Evolutionary conservation across 1,139 yeast species (phyloP), one percentile per base, ranked within the genome.

Genomic region (Pichia norvegensis): DNA sequence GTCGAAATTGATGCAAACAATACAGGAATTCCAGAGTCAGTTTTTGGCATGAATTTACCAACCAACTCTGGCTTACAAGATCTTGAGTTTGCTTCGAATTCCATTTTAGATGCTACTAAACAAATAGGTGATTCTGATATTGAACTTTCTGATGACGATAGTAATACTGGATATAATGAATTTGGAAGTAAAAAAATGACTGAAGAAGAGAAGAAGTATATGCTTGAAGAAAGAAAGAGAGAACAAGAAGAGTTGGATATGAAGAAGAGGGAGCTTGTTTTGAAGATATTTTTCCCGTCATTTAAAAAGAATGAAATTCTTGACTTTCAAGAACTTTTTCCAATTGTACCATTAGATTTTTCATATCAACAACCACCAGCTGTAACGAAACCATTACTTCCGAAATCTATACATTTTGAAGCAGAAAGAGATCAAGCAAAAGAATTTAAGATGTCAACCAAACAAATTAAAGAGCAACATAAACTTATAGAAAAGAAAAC

Each of bases 321-420:
- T 57, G 77, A 79, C 55, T 79, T 83, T 73, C 86, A 83, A 60
- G 63, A 76, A 7, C 67, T 85, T 42, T 84, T 83, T 57, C 78
- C 83, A 4, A 79, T 87, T 2, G 70, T 73, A 22, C 85, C 90
- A 0, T 64, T 68, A 29, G 74, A 71, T 47, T 76, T 74, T 53
- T 66, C 67, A 33, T 77, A 72, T 46, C 76, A 78, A 29, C 67
- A 68, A 31, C 85, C 87, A 0, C 69, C 70, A 1, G 65, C 71
- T 14, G 67, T 57, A 8, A 61, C 67, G n/a, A 74, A 77, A 48
- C 84, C 88, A 0, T 63, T 85, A 41, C 67, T 82, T 2, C 94
- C 95, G 0, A 69, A 78, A 2, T 76, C 72, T 47, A 50, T 76
- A 19, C 62, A 66, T 9, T 64, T 81, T 36, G 79, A 74, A 42